Conservation (phyloP, 208 protist genomes). For the Spongospora subterranea region DNA sequence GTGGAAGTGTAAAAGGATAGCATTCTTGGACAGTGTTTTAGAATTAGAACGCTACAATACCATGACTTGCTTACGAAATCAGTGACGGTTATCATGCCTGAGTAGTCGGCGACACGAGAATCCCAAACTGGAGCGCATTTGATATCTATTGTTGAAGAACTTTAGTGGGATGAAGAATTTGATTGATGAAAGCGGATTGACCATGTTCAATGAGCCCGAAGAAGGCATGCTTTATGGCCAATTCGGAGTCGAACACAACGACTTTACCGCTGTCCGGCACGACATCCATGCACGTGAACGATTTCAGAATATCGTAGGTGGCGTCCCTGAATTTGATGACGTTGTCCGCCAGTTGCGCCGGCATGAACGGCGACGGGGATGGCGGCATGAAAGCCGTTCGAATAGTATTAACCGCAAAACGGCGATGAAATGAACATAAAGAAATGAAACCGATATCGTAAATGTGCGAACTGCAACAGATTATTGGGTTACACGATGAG, state of each 20-base stretch:
- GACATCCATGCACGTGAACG: conserved; percentile 52
- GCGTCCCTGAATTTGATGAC: neutral
- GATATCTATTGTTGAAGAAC: conserved; percentile 10
- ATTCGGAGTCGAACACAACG: conserved; percentile 54
- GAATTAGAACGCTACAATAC: neutral
- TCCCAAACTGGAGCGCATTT: conserved; percentile 47
- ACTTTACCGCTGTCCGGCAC: conserved; percentile 56
- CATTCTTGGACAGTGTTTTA: conserved; percentile 14
- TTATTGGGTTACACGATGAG: too few relatives aligned
- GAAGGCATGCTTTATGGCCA: conserved; percentile 57
- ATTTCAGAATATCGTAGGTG: conserved; percentile 43
- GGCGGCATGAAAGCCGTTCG: too few relatives aligned
- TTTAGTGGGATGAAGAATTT: neutral
- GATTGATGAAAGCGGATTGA: neutral
- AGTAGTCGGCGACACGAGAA: neutral
- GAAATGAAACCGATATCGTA: too few relatives aligned
- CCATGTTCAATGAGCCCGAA: conserved; percentile 57
- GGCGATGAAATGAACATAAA: neutral
- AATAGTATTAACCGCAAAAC: neutral
- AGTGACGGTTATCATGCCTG: conserved; percentile 51
- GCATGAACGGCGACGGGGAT: neutral
- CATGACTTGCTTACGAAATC: conserved; percentile 26
- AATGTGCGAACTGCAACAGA: too few relatives aligned
- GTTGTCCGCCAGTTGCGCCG: neutral
- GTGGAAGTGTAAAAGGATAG: conserved; percentile 50